Evolutionary conservation across 2,329 filamentous ascomycete species (phyloP), one percentile per base, ranked within the genome.

Genomic region (Fusarium xyrophilum): DNA sequence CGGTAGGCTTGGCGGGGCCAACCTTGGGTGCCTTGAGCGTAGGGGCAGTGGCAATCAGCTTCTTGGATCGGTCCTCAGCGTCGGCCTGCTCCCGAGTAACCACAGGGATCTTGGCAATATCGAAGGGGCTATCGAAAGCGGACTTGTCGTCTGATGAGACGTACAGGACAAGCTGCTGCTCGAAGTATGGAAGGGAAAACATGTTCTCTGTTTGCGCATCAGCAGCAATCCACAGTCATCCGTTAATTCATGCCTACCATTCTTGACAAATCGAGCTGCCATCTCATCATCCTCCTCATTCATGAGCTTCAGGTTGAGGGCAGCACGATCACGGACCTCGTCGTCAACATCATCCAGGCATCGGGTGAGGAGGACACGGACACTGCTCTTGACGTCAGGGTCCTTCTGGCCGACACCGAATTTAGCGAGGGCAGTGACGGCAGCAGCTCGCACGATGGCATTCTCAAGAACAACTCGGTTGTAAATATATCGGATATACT

Each of bases 401-500:
- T 98, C 96, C 81, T 96, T 94, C 80, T 98, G 96, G 35, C 93
- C 94, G 61, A 98, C 95, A 74, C 96, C 96, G 76, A 99, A 99
- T 80, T 98, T 99, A 74, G 95, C 93, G 67, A 99, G 82, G 5
- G 96, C 96, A 27, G 96, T 98, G 27, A 98, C 96, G 54, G 96
- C 96, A 13, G 96, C 94, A 50, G 96, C 96, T 72, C 96, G 88
- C 23, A 99, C 94, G 67, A 97, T 93, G 40, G 96, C 93, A 77
- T 99, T 99, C 81, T 99, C 96, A 54, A 99, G 83, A 19, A 99
- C 96, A 25, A 99, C 95, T 63, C 96, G 89, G 83, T 99, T 99
- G 84, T 99, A 99, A 77, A 99, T 99, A 81, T 98, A 99, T 60
- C 96, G 92, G 73, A 99, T 97, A 79, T 97, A 99, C 85, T 99